Conservation (phyloP, 345 rosid genomes). For the Salix exigua region DNA sequence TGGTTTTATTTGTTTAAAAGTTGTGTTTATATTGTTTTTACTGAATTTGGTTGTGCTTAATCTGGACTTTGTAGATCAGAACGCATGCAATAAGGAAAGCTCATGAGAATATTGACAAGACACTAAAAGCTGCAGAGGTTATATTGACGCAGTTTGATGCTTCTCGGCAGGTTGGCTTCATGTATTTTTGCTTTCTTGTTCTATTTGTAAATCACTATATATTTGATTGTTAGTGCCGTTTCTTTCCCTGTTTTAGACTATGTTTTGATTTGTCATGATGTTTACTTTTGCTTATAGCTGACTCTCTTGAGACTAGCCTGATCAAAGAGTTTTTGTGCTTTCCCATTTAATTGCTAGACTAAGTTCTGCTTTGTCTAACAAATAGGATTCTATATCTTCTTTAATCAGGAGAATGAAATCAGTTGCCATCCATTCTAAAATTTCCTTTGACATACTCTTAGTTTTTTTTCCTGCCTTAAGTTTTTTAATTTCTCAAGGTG, state of each 20-base stretch:
- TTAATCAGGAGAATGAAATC: neutral
- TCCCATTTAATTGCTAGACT: neutral
- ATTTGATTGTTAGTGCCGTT: neutral
- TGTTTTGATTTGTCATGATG: neutral
- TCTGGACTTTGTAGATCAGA: conserved; percentile 56
- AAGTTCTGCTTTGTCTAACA: neutral
- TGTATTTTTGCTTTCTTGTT: neutral
- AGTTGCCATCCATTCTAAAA: neutral
- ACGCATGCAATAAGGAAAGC: conserved; percentile 94
- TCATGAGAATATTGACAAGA: conserved; percentile 92
- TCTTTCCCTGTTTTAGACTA: neutral
- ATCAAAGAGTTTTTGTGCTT: neutral
- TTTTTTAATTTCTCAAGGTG: neutral
- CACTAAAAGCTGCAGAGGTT: conserved; percentile 86
- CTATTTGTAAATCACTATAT: neutral
- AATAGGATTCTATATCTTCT: neutral
- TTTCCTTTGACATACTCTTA: neutral
- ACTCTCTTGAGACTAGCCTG: neutral
- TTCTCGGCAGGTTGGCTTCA: conserved; percentile 68
- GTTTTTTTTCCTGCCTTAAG: neutral
- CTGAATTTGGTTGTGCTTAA: conserved; percentile 8
- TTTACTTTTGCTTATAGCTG: neutral
- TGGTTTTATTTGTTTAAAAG: no score
- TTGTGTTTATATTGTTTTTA: neutral
- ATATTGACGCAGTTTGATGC: conserved; percentile 74